These are phyloP conservation scores for Aspergillus calidoustus DNA, from an alignment of 2,329 filamentous ascomycete genomes.

Conservation along the genomic window DNA sequence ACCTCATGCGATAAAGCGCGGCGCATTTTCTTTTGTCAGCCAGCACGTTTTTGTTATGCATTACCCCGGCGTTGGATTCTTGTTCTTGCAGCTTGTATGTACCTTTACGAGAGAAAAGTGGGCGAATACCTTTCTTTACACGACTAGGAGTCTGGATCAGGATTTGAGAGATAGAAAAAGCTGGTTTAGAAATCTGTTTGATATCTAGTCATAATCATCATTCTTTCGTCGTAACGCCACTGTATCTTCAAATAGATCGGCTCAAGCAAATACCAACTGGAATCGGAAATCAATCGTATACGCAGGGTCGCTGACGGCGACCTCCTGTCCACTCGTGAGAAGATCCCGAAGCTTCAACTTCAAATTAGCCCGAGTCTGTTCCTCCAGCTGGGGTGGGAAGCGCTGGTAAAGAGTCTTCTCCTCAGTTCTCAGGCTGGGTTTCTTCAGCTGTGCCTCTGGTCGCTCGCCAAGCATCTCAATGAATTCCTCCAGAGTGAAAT, in stretches of 20 bases:
- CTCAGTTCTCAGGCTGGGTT: conserved; percentile 81
- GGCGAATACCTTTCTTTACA: conserved; percentile 36
- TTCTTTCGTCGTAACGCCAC: conserved; percentile 20
- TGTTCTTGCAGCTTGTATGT: conserved; percentile 39
- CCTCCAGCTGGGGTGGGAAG: conserved; percentile 77
- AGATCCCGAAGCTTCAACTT: conserved; percentile 76
- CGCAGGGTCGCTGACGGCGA: conserved; percentile 91
- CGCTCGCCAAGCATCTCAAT: conserved; percentile 80
- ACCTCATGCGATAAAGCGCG: conserved; percentile 42
- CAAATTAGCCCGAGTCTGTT: conserved; percentile 83
- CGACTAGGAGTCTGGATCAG: conserved; percentile 39
- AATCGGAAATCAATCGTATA: conserved; percentile 75
- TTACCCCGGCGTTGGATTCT: conserved; percentile 44
- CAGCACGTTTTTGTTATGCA: conserved; percentile 37
- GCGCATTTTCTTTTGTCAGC: conserved; percentile 9
- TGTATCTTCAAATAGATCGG: conserved; percentile 23
- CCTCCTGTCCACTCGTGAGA: conserved; percentile 79
- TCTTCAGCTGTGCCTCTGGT: conserved; percentile 91
- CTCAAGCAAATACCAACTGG: conserved; percentile 54
- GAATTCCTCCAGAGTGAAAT: conserved; percentile 78
- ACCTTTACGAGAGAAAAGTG: conserved; percentile 38
- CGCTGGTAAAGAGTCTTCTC: conserved; percentile 90
- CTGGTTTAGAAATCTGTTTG: conserved; percentile 29
- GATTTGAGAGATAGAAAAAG: conserved; percentile 34
- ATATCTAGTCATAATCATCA: conserved; percentile 22